phyloP scores from a whole-genome alignment of 208 protist species.

The Trypanosoma congolense region DNA sequence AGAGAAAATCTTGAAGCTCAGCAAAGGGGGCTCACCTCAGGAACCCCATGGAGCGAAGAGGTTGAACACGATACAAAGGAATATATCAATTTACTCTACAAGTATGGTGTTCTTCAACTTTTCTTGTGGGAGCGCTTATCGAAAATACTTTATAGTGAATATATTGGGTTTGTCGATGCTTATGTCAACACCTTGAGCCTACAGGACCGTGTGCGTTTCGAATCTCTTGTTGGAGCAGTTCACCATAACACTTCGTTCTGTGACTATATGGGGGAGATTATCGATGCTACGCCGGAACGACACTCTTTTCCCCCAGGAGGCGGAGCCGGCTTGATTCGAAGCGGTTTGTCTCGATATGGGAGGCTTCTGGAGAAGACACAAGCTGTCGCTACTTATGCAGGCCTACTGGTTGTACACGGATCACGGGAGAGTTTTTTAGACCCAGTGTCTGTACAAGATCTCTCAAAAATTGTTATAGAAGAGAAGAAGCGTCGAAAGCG shows the following conservation, averaged over 20 bases:
- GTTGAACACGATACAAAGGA: constrained; percentile 3
- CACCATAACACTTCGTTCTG: constrained; percentile 79
- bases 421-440: constrained; percentile 80
- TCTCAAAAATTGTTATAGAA: constrained; percentile 60
- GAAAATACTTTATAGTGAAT: constrained; percentile 58
- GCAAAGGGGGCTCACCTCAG: not conserved
- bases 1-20: not conserved
- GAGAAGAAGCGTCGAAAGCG: constrained; percentile 64
- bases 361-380: constrained; percentile 49
- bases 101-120: constrained; percentile 23
- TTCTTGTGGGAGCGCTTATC: constrained; percentile 49
- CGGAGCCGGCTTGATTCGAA: constrained; percentile 13
- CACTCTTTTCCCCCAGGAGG: not conserved
- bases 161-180: constrained; percentile 57
- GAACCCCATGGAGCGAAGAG: not conserved
- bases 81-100: constrained; percentile 1
- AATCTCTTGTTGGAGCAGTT: constrained; percentile 63
- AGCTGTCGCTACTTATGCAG: constrained; percentile 49
- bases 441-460: constrained; percentile 67
- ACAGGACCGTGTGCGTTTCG: constrained; percentile 70
- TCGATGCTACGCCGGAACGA: constrained; percentile 41
- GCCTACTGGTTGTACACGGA: constrained; percentile 67
- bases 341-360: constrained; percentile 33
- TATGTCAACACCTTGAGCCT: constrained; percentile 73
- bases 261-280: constrained; percentile 65